Evolutionary conservation across 1,284 basidiomycete genomes (phyloP).

Genomic region (Naganishia sp.): DNA sequence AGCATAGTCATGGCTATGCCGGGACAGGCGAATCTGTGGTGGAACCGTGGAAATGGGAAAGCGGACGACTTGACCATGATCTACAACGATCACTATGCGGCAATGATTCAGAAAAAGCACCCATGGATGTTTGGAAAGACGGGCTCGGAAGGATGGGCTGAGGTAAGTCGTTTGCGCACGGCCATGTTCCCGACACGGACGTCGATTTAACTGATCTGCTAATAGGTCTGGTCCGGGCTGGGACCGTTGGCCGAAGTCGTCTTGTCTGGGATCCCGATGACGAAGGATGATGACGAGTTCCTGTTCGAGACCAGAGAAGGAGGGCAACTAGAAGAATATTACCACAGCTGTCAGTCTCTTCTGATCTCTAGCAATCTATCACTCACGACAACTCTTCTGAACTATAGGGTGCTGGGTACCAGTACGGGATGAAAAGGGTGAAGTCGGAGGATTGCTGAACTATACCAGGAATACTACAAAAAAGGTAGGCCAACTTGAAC

Average conservation of each 20-base stretch:
- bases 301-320: conserved; percentile 15
- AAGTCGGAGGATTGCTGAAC: conserved; percentile 47
- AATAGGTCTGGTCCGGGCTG: conserved; percentile 46
- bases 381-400: conserved; percentile 34
- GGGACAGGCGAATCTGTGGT: conserved; percentile 48
- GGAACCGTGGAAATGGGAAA: conserved; percentile 39
- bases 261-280: conserved; percentile 44
- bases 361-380: conserved; percentile 24
- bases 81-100: conserved; percentile 50
- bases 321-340: conserved; percentile 20
- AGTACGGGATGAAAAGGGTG: conserved; percentile 43
- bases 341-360: conserved; percentile 42
- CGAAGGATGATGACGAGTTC: conserved; percentile 47
- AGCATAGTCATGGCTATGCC: conserved; percentile 46
- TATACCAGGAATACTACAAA: conserved; percentile 46
- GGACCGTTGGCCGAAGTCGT: conserved; percentile 49
- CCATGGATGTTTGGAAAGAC: conserved; percentile 49
- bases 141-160: conserved; percentile 46
- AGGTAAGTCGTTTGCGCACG: conserved; percentile 25
- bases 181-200: not conserved
- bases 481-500: conserved; percentile 35
- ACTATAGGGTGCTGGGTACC: conserved; percentile 45
- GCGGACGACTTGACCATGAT: conserved; percentile 44
- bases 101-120: conserved; percentile 42
- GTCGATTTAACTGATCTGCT: not conserved